Evolutionary conservation across 1,139 yeast genomes (phyloP), one percentile per base, ranked within the genome.

Genomic region (Pichia terricola): DNA sequence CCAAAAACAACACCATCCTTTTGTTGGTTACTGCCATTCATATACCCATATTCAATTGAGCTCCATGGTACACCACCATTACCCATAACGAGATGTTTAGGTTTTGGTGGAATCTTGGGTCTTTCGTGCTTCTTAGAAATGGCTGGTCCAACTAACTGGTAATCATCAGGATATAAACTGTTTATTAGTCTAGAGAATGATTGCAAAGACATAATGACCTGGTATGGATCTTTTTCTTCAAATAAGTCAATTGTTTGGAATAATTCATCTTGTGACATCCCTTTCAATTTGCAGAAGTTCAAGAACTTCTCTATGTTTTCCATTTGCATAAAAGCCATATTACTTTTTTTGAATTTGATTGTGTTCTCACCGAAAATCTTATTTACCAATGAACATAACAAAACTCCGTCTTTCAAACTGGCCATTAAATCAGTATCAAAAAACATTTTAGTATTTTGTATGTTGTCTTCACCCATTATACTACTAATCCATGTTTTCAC

Each of bases 241-340:
- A 66, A 86, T 47, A 87, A 66, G 58, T 87, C 96, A 6, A 83
- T 75, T 0, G 95, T 86, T 53, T 83, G 91, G 58, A 87, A 87
- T 40, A 83, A 65, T 58, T 87, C 96, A 57, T 85, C 89, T 50
- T 83, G 86, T 4, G 91, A 87, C 3, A 87, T 79, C 1, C 94
- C 91, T 39, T 81, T 66, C 3, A 57, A 42, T 49, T 77, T 72
- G 44, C 86, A 78, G 41, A 81, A 75, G 16, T 68, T 63, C 34
- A 87, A 65, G 57, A 86, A 87, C 50, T 77, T 74, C 38, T 87
- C 79, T 36, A 87, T 85, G 56, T 86, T 86, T 58, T 87, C 95
- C 95, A 86, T 86, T 64, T 68, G 58, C 9, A 85, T 79, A 62
- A 87, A 87, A 3, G 95, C 91, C 82, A 85, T 79, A 42, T 67